Evolutionary conservation across 2,329 filamentous ascomycete genomes (phyloP), one percentile per base, ranked within the genome.

Genomic region (Penicillium palitans): DNA sequence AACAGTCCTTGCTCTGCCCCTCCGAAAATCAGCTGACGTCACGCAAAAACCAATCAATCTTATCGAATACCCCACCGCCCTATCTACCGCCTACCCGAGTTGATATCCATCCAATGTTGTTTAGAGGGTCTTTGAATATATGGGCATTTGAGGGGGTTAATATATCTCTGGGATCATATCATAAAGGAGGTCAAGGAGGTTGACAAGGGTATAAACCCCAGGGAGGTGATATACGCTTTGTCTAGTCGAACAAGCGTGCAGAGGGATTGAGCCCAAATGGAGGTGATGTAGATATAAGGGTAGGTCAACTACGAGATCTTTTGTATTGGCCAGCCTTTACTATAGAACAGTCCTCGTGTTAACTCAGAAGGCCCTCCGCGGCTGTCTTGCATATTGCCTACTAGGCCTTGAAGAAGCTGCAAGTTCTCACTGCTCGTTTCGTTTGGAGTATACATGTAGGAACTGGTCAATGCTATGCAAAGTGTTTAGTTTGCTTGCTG

Each of bases 1-100:
- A 19, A 49, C 45, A 53, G 31, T 40, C 39, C 37, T 44, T 47
- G 29, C 29, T 31, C 13, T 59, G 54, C 61, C 59, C 61, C 60
- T 66, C 62, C 57, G 42, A 55, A 59, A 55, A 49, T 40, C 39
- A 65, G 66, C 66, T 71, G 69, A 73, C 65, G 69, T 73, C 70
- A 73, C 62, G 64, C 58, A 51, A 31, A 50, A 3, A n/a, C 31
- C 46, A 48, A 48, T 48, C 46, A 37, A 35, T 48, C 46, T 37
- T 48, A 37, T 48, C 46, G 2, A 48, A 25, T 24, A 25, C 21
- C 29, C 29, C 46, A 48, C 46, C 46, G 46, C 46, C 31, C 9
- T 35, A 25, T 35, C 6, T 35, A 48, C 46, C 46, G 31, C 31
- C 31, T 24, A n/a, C 46, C 8, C 9, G 6, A 35, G 29, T 35